Evolutionary conservation across 2,329 filamentous ascomycete genomes (phyloP).

Genomic region (Cercospora sp.): DNA sequence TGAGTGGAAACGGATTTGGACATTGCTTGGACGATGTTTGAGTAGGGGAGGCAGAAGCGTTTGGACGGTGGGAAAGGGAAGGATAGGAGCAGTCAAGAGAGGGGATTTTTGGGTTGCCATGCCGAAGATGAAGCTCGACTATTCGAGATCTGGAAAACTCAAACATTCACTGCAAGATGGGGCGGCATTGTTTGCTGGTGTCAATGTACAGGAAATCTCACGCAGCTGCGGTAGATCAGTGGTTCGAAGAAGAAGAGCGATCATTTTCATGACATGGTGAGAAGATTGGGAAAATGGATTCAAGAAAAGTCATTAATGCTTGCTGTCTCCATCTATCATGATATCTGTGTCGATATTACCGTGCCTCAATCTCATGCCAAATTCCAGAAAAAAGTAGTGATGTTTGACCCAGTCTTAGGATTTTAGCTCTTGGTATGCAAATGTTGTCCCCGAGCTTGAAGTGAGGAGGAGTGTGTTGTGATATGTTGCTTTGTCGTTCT

Average conservation of each 20-base stretch:
- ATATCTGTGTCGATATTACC: background rate
- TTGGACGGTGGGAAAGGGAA: too few species aligned
- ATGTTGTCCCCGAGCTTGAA: background rate
- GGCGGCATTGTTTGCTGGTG: background rate
- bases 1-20: background rate
- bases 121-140: background rate
- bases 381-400: background rate
- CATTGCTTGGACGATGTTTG: background rate
- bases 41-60: too few species aligned
- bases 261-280: background rate
- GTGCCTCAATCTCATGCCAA: background rate
- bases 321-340: background rate
- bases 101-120: too few species aligned
- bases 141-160: background rate
- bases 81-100: too few species aligned
- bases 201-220: background rate
- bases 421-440: background rate
- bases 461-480: background rate
- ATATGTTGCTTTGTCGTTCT: background rate
- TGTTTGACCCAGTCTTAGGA: background rate
- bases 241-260: background rate
- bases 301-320: background rate
- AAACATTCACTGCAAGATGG: background rate
- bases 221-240: background rate
- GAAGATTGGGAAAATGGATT: background rate